Evolutionary conservation across 495 filamentous ascomycete species (phyloP).

Genomic region (Endocarpon pusillum): DNA sequence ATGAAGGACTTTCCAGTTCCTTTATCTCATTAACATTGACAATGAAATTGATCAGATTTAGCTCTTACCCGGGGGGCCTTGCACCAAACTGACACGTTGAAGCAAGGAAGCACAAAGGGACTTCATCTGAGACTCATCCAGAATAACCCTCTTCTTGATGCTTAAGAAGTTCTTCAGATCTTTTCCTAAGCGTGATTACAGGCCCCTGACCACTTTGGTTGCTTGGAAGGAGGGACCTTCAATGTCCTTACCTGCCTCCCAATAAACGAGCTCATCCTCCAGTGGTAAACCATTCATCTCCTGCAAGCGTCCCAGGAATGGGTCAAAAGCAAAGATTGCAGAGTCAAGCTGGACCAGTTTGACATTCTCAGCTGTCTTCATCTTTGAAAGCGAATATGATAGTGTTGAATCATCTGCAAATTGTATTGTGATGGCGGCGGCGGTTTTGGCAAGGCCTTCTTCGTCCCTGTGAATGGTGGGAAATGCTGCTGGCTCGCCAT

Average conservation of each 20-base stretch:
- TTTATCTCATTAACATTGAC: constrained; percentile 14
- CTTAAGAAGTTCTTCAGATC: constrained; percentile 9
- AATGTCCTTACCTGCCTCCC: constrained; percentile 9
- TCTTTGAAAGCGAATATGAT: constrained; percentile 18
- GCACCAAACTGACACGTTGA: constrained; percentile 43
- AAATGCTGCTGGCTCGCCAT: constrained; percentile 40
- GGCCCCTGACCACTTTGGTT: constrained; percentile 9
- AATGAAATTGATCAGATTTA: constrained; percentile 3
- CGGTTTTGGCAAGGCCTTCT: constrained; percentile 26
- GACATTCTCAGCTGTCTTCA: constrained; percentile 25
- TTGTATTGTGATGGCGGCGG: constrained; percentile 35
- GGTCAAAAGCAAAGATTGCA: constrained; percentile 55
- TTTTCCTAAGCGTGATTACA: constrained; percentile 7
- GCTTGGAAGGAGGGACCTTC: too few species aligned
- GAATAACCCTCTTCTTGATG: constrained; percentile 15
- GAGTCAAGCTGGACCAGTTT: constrained; percentile 43
- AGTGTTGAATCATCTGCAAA: constrained; percentile 29
- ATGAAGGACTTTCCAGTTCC: constrained; percentile 73
- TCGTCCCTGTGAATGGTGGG: constrained; percentile 40
- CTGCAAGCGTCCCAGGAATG: constrained; percentile 45
- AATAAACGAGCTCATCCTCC: constrained; percentile 28
- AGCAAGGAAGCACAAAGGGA: constrained; percentile 39
- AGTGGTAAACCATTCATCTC: constrained; percentile 35
- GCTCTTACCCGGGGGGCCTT: constrained; percentile 54
- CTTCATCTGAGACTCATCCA: constrained; percentile 42